A percentile compares a stretch with the other conserved stretches of the same genome.
phyloP scores from a whole-genome alignment of 129 eudicot species.

The Artemisia annua region DNA sequence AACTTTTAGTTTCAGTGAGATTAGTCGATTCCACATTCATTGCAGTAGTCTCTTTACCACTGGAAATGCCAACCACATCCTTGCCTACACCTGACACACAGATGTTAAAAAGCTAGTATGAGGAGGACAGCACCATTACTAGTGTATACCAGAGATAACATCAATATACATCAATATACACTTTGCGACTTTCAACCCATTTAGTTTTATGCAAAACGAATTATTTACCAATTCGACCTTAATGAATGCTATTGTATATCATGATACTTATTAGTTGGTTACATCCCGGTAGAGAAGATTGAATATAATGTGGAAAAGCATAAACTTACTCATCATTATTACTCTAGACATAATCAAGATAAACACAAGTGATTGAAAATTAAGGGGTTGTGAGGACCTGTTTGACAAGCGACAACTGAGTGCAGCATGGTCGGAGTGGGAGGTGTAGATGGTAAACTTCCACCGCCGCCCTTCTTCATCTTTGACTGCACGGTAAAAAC shows the following conservation, averaged over 20 bases:
- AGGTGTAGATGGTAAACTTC: conserved; percentile 46
- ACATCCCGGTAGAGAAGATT: too few relatives aligned
- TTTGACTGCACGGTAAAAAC: conserved; percentile 52
- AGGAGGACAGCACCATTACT: background rate
- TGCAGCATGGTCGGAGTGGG: conserved; percentile 39
- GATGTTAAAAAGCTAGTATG: conserved; percentile 1
- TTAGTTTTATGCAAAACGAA: too few relatives aligned
- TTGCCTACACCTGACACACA: conserved; percentile 47
- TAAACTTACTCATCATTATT: too few relatives aligned
- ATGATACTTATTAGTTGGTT: too few relatives aligned
- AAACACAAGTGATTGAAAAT: too few relatives aligned
- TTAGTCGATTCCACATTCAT: conserved; percentile 18
- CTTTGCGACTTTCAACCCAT: too few relatives aligned
- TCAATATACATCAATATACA: too few relatives aligned
- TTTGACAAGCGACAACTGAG: conserved; percentile 43
- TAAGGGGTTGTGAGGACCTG: conserved; percentile 5
- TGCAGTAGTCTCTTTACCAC: conserved; percentile 38
- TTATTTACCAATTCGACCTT: too few relatives aligned
- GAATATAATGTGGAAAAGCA: too few relatives aligned
- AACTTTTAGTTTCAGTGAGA: conserved; percentile 21
- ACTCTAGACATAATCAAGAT: too few relatives aligned
- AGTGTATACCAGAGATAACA: background rate
- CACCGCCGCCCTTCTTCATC: conserved; percentile 56
- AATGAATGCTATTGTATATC: too few relatives aligned
- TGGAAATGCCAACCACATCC: conserved; percentile 45